Percentiles rank a stretch among this genome's conserved stretches.
These are phyloP conservation scores for Sarocladiaceae sp. DNA, from an alignment of 2,329 filamentous ascomycete genomes.

Conservation along the genomic window DNA sequence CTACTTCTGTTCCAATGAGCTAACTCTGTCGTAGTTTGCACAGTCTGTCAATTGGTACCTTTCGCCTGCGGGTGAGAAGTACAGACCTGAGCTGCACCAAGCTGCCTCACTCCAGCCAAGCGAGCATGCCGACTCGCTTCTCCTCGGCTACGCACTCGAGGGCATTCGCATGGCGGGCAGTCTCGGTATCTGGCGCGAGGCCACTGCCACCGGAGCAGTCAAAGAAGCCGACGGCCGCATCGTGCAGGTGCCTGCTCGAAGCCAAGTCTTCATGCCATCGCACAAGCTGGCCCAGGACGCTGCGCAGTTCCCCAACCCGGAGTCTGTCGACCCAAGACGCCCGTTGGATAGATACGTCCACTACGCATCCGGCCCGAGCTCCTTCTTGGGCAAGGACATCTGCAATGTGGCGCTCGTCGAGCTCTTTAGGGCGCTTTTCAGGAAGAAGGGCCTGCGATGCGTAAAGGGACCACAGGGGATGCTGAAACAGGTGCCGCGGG, in stretches of 20 bases:
- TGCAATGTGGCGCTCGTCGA: constrained; percentile 57
- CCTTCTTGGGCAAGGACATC: constrained; percentile 54
- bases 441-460: constrained; percentile 52
- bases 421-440: constrained; percentile 61
- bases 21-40: constrained; percentile 46
- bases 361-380: constrained; percentile 56
- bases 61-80: constrained; percentile 43
- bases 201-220: constrained; percentile 37
- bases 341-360: constrained; percentile 59
- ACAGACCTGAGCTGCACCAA: constrained; percentile 55
- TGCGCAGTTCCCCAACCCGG: constrained; percentile 53
- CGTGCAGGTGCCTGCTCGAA: constrained; percentile 47
- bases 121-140: constrained; percentile 53
- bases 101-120: constrained; percentile 49
- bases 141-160: constrained; percentile 67
- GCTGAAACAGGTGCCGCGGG: constrained; percentile 56
- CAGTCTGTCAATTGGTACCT: constrained; percentile 70
- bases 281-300: constrained; percentile 50
- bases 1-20: not conserved
- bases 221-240: constrained; percentile 43
- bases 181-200: constrained; percentile 54
- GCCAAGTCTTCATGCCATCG: constrained; percentile 59
- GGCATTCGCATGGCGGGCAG: constrained; percentile 62
- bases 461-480: constrained; percentile 58
- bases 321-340: constrained; percentile 55